Percentiles rank a stretch among this genome's conserved stretches.
These are phyloP conservation scores for Penstemon eatonii DNA, from an alignment of 257 asterid genomes.

Conservation along the genomic window DNA sequence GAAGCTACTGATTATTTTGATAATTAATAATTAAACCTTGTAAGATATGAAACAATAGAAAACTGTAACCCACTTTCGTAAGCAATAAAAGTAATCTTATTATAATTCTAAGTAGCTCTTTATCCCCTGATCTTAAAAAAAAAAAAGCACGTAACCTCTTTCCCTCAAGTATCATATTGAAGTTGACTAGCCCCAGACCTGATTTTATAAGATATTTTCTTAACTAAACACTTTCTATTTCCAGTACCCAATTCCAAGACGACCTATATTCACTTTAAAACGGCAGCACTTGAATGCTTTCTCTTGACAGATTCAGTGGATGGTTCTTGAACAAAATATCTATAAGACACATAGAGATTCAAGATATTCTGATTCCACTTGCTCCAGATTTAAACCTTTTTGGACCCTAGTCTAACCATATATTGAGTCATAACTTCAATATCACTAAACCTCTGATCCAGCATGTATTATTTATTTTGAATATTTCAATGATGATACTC, in stretches of 20 bases:
- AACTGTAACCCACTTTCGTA: background rate
- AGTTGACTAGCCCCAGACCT: constrained; percentile 1
- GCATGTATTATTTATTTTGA: no score
- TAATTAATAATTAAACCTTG: background rate
- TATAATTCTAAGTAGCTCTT: background rate
- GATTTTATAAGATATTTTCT: background rate
- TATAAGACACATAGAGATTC: no score
- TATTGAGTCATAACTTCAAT: background rate
- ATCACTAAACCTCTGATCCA: no score
- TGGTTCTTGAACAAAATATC: background rate
- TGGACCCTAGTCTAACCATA: background rate
- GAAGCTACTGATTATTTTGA: background rate
- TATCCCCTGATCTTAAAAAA: constrained; percentile 7
- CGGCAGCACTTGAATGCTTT: background rate
- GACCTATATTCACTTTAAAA: background rate
- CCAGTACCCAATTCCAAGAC: background rate
- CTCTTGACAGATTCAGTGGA: background rate
- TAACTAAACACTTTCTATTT: background rate
- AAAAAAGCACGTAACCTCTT: background rate
- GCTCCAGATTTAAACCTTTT: background rate
- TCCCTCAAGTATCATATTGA: background rate
- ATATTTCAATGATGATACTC: background rate
- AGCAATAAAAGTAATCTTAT: background rate
- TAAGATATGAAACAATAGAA: background rate
- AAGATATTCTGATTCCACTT: background rate